A percentile compares a stretch with the other conserved stretches of the same genome.
phyloP scores from a whole-genome alignment of 345 rosid genomes.

The Fremontodendron californicum region DNA sequence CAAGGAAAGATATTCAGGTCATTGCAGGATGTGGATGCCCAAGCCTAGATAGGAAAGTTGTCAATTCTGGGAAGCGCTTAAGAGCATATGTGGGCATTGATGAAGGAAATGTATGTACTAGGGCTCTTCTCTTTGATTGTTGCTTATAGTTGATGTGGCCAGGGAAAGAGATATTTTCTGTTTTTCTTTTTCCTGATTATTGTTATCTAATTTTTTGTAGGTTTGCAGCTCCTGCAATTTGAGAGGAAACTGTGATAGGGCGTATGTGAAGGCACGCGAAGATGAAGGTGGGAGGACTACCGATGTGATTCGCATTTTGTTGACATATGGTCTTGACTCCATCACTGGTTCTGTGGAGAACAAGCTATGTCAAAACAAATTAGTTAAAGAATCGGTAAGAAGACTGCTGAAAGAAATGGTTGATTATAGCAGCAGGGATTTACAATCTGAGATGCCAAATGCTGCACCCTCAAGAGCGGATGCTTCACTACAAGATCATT shows the following conservation, averaged over 20 bases:
- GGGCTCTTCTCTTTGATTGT: not conserved
- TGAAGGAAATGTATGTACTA: constrained; percentile 64
- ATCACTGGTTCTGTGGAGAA: constrained; percentile 48
- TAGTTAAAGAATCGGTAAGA: constrained; percentile 66
- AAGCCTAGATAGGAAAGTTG: constrained; percentile 83
- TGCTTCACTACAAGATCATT: not conserved
- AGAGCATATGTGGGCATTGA: constrained; percentile 65
- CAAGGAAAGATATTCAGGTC: constrained; percentile 66
- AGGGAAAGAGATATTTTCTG: not conserved
- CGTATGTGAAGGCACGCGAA: constrained; percentile 59
- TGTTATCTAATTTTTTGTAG: constrained; percentile 33
- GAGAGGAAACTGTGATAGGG: constrained; percentile 88
- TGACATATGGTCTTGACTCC: constrained; percentile 64
- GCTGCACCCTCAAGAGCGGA: constrained; percentile 13
- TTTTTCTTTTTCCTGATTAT: not conserved
- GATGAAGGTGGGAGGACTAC: constrained; percentile 67
- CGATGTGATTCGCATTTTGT: constrained; percentile 80
- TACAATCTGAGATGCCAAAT: constrained; percentile 23
- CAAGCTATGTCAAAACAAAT: constrained; percentile 51
- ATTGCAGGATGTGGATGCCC: constrained; percentile 80
- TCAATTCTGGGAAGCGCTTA: constrained; percentile 80
- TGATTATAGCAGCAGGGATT: constrained; percentile 36
- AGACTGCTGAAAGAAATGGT: constrained; percentile 60
- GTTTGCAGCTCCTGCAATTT: constrained; percentile 85
- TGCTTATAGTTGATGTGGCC: not conserved